A percentile compares a stretch with the other conserved stretches of the same genome.
Conservation (phyloP, 306 rosid genomes). For the Vigna angularis region DNA sequence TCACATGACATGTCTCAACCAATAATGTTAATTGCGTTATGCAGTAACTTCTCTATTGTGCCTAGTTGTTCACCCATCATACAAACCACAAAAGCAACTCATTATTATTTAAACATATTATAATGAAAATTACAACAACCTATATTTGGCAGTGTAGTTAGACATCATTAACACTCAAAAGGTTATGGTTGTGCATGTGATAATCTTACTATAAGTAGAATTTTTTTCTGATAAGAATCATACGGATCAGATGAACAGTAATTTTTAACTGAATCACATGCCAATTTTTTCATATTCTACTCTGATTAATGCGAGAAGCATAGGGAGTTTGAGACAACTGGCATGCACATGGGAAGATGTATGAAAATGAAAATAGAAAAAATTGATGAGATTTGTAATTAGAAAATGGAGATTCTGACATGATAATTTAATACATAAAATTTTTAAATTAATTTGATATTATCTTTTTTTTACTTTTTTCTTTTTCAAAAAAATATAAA, state of each 20-base stretch:
- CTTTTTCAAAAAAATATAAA: no score
- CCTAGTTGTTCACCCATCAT: conserved; percentile 40
- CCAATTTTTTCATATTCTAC: no score
- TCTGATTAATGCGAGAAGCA: background rate
- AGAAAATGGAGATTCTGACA: conserved; percentile 6
- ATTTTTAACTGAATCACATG: no score
- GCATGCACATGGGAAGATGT: conserved; percentile 50
- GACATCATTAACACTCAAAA: conserved; percentile 18
- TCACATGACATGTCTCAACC: conserved; percentile 51
- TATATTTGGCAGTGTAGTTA: background rate
- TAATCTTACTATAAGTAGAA: background rate
- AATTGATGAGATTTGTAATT: background rate
- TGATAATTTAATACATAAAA: no score
- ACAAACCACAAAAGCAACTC: conserved; percentile 26
- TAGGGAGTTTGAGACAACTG: conserved; percentile 46
- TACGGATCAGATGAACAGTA: no score
- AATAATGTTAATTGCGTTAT: conserved; percentile 44
- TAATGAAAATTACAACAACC: background rate
- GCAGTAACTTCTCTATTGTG: conserved; percentile 9
- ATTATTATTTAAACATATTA: conserved; percentile 1
- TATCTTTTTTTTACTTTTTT: no score
- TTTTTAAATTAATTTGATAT: no score
- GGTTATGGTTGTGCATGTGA: conserved; percentile 6
- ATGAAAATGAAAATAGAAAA: conserved; percentile 11
- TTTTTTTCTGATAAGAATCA: no score